Conservation (phyloP, 208 protist species). For the Wallacemonas sp. region DNA sequence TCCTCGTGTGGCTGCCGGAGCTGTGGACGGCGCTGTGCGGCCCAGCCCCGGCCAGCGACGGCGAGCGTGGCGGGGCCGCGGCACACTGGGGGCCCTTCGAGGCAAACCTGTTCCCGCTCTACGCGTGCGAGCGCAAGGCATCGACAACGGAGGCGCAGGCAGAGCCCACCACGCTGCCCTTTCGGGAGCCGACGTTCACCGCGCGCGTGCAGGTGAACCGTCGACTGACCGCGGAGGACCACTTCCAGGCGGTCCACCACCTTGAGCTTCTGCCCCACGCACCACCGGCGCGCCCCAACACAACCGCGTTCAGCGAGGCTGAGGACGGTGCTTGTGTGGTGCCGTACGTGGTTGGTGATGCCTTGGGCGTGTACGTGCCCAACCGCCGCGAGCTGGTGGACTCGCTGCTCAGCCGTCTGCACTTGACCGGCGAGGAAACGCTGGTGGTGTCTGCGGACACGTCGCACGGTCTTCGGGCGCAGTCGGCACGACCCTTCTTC, state of each 20-base stretch:
- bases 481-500: slow-evolving; percentile 62
- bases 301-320: not conserved
- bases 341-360: slow-evolving; percentile 75
- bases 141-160: not conserved
- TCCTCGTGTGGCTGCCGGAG: slow-evolving; percentile 70
- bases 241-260: slow-evolving; percentile 76
- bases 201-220: slow-evolving; percentile 43
- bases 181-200: slow-evolving; percentile 37
- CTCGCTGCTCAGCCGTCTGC: slow-evolving; percentile 41
- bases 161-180: not conserved
- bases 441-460: slow-evolving; percentile 50
- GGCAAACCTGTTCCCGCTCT: slow-evolving; percentile 32
- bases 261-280: slow-evolving; percentile 31
- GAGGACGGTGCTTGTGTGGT: not conserved
- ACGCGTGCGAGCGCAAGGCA: not conserved
- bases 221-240: slow-evolving; percentile 56
- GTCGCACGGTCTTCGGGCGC: slow-evolving; percentile 48
- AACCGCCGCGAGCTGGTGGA: slow-evolving; percentile 62
- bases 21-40: slow-evolving; percentile 60
- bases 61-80: no score
- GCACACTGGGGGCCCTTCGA: no score
- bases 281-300: not conserved
- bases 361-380: slow-evolving; percentile 74
- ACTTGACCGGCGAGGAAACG: slow-evolving; percentile 38
- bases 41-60: not conserved